Evolutionary conservation across 75 land plant genomes (phyloP), one percentile per base, ranked within the genome.

Genomic region (Picea glauca): DNA sequence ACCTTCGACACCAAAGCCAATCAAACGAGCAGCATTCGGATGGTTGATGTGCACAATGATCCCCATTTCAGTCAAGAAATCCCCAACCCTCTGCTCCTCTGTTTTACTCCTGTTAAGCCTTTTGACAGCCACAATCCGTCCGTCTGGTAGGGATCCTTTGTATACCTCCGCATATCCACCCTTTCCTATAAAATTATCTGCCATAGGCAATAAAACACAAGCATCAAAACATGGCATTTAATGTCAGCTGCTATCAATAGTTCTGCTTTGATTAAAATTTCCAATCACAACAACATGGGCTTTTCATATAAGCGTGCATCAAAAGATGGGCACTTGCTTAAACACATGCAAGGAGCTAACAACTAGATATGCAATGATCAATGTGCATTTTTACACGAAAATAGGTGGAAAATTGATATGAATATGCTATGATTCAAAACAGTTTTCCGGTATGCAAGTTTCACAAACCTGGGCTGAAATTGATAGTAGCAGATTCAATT

Each of bases 81-180:
- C 91, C 0, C 82, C 76, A 13, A 74, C 84, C 63, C 82, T 88
- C 18, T 89, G 87, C 31, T 91, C 93, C 13, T 82, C 81, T 40
- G 86, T 79, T 65, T 88, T 86, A 15, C 88, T 81, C 81, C 79
- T 84, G 6, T 56, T 92, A 40, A 94, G 87, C 72, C 77, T 91
- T 88, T 96, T 96, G 57, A 96, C 91, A 13, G 99, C 99, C 38
- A 96, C 93, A 30, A 89, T 66, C 77, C 85, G 85, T 3, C 98
- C 99, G 63, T 89, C 79, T 5, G 82, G 70, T 30, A 94, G 83
- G 18, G 60, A 35, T n/a, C 99, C 99, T 78, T 78, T 92, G 85
- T 89, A 96, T 5, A 96, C 98, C 64, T 92, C 89, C 61, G 95
- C 92, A 75, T 89, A 90, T 9, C 99, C 99, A 6, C 99, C 99